Evolutionary conservation across 2,329 filamentous ascomycete genomes (phyloP).

Genomic region (Elsinoe australis): DNA sequence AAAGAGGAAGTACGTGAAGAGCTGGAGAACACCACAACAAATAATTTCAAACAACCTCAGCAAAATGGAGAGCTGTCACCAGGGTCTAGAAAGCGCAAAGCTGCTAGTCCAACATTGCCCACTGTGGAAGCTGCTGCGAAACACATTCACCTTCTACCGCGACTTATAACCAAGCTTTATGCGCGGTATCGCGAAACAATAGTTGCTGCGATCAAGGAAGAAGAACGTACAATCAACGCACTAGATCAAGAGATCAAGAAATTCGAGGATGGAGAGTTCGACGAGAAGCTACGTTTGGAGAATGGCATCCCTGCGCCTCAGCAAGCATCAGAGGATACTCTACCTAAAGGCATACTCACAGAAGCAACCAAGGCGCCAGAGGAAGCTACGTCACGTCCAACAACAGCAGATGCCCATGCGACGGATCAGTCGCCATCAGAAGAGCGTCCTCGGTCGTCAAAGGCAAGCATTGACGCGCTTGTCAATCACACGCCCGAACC

Average conservation of each 20-base stretch:
- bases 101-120: constrained; percentile 55
- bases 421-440: not conserved
- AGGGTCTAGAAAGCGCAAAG: constrained; percentile 65
- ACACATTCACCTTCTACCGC: constrained; percentile 60
- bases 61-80: constrained; percentile 42
- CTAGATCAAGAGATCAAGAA: constrained; percentile 61
- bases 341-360: not conserved
- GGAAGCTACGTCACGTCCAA: not conserved
- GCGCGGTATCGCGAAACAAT: constrained; percentile 62
- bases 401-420: constrained; percentile 2
- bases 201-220: constrained; percentile 62
- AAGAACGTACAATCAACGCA: constrained; percentile 60
- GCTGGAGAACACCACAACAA: constrained; percentile 20
- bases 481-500: constrained; percentile 33
- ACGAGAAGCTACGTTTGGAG: constrained; percentile 33
- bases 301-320: constrained; percentile 1
- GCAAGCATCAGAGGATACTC: not conserved
- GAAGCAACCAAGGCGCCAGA: not conserved
- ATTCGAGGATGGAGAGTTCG: constrained; percentile 55
- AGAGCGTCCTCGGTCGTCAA: not conserved
- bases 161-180: constrained; percentile 66
- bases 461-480: constrained; percentile 29
- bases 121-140: constrained; percentile 59
- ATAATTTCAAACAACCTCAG: constrained; percentile 22
- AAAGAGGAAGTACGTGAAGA: constrained; percentile 57